phyloP scores from a whole-genome alignment of 2,329 filamentous ascomycete genomes.

The Pseudopyrenochaeta lycopersici region DNA sequence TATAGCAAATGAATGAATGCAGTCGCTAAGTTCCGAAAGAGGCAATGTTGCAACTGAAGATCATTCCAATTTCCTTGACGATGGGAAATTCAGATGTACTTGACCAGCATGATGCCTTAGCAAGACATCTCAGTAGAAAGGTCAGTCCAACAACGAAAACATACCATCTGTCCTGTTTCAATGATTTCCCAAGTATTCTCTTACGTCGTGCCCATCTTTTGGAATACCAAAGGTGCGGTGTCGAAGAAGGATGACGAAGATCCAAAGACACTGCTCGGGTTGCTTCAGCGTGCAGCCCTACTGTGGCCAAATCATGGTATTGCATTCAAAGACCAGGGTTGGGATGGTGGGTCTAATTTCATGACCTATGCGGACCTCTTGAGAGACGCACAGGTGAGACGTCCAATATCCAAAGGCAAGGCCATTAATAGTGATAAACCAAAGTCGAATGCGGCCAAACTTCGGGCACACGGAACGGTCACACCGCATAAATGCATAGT shows the following conservation, averaged over 20 bases:
- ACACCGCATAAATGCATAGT: constrained; percentile 1
- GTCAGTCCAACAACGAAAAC: too few relatives aligned
- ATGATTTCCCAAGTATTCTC: background rate
- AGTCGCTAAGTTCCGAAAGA: too few relatives aligned
- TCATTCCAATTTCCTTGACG: too few relatives aligned
- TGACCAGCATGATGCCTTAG: too few relatives aligned
- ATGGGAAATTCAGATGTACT: too few relatives aligned
- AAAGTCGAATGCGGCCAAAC: constrained; percentile 7
- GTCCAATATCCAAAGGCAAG: too few relatives aligned
- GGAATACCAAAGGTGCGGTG: too few relatives aligned
- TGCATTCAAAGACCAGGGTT: constrained; percentile 6
- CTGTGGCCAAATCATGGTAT: constrained; percentile 8
- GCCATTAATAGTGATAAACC: background rate
- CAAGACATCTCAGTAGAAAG: too few relatives aligned
- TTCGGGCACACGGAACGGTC: constrained; percentile 2
- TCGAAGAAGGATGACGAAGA: background rate
- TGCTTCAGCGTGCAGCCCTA: constrained; percentile 6
- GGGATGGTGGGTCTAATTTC: constrained; percentile 2
- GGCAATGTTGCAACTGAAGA: too few relatives aligned
- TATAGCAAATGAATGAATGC: too few relatives aligned
- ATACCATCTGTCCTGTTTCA: background rate
- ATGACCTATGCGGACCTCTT: constrained; percentile 7
- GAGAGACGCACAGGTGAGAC: constrained; percentile 2
- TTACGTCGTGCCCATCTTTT: background rate
- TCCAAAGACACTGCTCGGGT: constrained; percentile 5